A percentile compares a stretch with the other conserved stretches of the same genome.
Conservation (phyloP, 2,329 filamentous ascomycete genomes). For the Rhynchosporium agropyri region DNA sequence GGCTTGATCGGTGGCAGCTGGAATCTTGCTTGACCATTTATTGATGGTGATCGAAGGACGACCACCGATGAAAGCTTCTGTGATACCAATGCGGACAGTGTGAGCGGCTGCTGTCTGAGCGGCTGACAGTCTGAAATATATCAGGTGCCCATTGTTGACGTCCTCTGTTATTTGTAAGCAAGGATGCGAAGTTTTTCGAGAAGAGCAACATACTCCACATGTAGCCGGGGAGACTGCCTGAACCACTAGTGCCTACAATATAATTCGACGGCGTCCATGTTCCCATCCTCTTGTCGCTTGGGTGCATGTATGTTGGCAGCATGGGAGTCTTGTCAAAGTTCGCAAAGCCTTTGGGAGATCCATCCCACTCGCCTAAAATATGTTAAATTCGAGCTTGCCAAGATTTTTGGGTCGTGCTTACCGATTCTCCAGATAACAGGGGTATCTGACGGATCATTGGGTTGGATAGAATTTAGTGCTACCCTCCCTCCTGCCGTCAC, state of each 20-base stretch:
- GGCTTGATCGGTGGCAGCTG: slow-evolving; percentile 61
- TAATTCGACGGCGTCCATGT: slow-evolving; percentile 24
- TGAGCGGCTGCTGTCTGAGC: slow-evolving; percentile 48
- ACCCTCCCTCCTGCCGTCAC: slow-evolving; percentile 52
- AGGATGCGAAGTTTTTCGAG: background rate
- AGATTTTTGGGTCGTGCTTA: background rate
- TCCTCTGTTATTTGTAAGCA: slow-evolving; percentile 33
- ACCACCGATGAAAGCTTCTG: slow-evolving; percentile 61
- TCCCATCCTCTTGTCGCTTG: slow-evolving; percentile 29
- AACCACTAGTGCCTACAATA: slow-evolving; percentile 43
- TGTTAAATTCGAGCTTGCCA: background rate
- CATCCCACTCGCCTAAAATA: slow-evolving; percentile 40
- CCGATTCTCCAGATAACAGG: slow-evolving; percentile 45
- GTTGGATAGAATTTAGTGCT: slow-evolving; percentile 25
- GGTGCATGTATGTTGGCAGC: slow-evolving; percentile 43
- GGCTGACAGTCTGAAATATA: slow-evolving; percentile 48
- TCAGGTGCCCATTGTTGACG: slow-evolving; percentile 47
- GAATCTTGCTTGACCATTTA: slow-evolving; percentile 51
- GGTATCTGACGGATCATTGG: slow-evolving; percentile 42
- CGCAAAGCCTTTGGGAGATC: slow-evolving; percentile 42
- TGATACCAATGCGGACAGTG: slow-evolving; percentile 67
- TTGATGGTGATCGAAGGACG: slow-evolving; percentile 61
- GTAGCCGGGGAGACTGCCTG: slow-evolving; percentile 46
- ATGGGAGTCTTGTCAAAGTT: slow-evolving; percentile 24
- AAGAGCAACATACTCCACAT: slow-evolving; percentile 42